phyloP scores from a whole-genome alignment of 768 basidiomycete species.

The Pisolithus marmoratus region DNA sequence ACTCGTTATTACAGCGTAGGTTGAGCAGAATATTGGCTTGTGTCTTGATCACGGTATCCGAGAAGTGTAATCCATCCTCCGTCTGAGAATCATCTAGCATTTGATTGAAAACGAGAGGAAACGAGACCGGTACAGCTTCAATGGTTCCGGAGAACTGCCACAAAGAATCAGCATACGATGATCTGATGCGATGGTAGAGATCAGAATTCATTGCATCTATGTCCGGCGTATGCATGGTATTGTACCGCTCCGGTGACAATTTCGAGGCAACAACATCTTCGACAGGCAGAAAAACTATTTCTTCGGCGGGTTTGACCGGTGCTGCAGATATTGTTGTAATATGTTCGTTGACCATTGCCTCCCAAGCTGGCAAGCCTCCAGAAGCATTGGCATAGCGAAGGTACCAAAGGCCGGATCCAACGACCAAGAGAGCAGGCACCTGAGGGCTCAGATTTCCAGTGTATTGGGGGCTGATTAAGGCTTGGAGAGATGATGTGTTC shows the following conservation, averaged over 20 bases:
- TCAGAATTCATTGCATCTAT: conserved; percentile 92
- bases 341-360: conserved; percentile 62
- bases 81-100: conserved; percentile 73
- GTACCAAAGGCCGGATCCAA: conserved; percentile 90
- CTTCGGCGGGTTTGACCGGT: conserved; percentile 50
- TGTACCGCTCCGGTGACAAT: conserved; percentile 55
- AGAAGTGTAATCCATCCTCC: conserved; percentile 81
- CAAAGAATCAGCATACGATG: conserved; percentile 26
- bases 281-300: conserved; percentile 74
- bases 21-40: conserved; percentile 81
- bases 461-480: conserved; percentile 32
- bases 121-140: conserved; percentile 36
- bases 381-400: conserved; percentile 67
- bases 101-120: conserved; percentile 77
- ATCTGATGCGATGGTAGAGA: conserved; percentile 60
- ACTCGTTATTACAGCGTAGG: conserved; percentile 68
- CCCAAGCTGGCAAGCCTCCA: conserved; percentile 77
- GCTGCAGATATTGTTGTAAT: conserved; percentile 43
- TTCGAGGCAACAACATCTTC: conserved; percentile 64
- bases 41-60: conserved; percentile 48
- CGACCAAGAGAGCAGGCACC: conserved; percentile 62
- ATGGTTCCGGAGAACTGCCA: conserved; percentile 20
- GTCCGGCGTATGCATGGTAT: conserved; percentile 69
- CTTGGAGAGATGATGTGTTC: conserved; percentile 53
- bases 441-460: conserved; percentile 5